A percentile compares a stretch with the other conserved stretches of the same genome.
phyloP scores from a whole-genome alignment of 2,329 filamentous ascomycete genomes.

The Aureobasidium sp. region DNA sequence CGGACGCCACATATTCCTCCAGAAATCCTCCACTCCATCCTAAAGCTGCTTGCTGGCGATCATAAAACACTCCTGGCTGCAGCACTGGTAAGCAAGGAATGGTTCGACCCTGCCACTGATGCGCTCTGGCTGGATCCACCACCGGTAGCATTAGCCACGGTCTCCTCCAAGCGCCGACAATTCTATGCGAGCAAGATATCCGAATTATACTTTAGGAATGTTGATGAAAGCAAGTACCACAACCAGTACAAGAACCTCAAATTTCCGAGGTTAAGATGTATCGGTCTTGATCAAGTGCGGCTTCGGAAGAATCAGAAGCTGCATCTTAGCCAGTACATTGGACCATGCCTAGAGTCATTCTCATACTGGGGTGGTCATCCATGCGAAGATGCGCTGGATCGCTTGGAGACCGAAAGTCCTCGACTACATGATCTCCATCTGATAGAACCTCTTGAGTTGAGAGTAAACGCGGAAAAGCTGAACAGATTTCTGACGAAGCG shows the following conservation, averaged over 20 bases:
- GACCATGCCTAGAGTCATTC: not conserved
- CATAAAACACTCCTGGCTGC: not conserved
- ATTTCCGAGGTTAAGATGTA: not conserved
- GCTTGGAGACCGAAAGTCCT: not conserved
- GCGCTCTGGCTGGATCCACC: not conserved
- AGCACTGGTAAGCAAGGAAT: not conserved
- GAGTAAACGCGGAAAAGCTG: not conserved
- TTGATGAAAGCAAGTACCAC: not conserved
- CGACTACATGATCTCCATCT: not conserved
- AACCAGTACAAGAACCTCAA: not conserved
- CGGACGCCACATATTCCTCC: not conserved
- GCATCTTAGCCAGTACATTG: not conserved
- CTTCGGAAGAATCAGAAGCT: not conserved
- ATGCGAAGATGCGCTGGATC: not conserved
- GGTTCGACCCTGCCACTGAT: not conserved
- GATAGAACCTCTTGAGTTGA: not conserved
- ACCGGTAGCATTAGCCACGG: not conserved
- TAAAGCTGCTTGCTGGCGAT: not conserved
- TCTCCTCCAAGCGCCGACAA: not conserved
- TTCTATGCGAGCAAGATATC: not conserved
- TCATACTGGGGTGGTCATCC: not conserved
- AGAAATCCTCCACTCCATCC: not conserved
- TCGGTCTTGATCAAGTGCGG: not conserved
- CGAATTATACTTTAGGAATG: not conserved
- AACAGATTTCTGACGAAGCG: not conserved